Conservation (phyloP, 2,329 filamentous ascomycete genomes). For the Phoma sp. region DNA sequence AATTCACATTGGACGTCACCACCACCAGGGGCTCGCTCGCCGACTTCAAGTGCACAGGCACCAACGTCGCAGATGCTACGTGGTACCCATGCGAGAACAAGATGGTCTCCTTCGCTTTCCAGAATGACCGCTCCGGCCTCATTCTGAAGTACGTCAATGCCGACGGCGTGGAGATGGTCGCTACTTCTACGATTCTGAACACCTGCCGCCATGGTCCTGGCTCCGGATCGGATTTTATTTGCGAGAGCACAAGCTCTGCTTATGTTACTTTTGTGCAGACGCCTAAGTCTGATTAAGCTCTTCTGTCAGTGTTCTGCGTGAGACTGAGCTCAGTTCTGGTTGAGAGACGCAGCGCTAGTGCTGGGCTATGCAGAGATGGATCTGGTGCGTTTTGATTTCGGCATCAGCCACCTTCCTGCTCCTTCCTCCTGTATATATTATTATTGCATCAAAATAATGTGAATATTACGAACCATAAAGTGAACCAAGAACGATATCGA, state of each 20-base stretch:
- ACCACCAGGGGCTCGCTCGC: conserved; percentile 21
- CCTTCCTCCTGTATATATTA: no score
- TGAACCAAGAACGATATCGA: no score
- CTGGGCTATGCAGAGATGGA: no score
- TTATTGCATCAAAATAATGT: no score
- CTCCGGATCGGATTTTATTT: conserved; percentile 67
- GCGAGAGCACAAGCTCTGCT: conserved; percentile 70
- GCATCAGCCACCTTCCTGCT: no score
- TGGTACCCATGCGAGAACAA: conserved; percentile 23
- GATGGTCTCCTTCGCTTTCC: conserved; percentile 21
- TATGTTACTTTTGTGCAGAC: conserved; percentile 47
- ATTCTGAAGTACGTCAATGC: conserved; percentile 21
- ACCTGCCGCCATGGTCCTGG: conserved; percentile 23
- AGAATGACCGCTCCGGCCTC: conserved; percentile 19
- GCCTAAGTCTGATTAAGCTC: conserved; percentile 11
- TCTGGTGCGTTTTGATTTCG: no score
- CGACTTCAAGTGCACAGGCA: conserved; percentile 19
- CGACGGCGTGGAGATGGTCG: conserved; percentile 17
- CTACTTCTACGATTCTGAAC: conserved; percentile 21
- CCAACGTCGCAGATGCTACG: conserved; percentile 15
- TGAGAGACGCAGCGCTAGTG: background rate
- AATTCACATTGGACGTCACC: conserved; percentile 24
- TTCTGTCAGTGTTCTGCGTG: no score
- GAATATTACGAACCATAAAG: no score
- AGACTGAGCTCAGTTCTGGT: background rate